These are phyloP conservation scores for Cladosporium phlei DNA, from an alignment of 2,329 filamentous ascomycete genomes.

Conservation along the genomic window DNA sequence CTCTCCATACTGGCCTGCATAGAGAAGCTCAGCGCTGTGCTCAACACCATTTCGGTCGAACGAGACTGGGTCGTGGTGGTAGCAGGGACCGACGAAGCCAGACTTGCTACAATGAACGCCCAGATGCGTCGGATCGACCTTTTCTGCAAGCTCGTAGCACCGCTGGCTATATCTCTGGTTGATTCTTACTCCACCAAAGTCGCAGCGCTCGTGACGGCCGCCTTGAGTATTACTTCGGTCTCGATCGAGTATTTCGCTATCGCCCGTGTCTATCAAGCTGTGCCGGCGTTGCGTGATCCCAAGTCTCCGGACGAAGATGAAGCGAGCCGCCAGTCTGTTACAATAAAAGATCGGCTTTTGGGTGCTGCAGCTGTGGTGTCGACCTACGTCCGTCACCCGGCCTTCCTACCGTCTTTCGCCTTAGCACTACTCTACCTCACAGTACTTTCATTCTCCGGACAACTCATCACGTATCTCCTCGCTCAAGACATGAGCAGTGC, in stretches of 20 bases:
- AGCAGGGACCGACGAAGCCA: conserved; percentile 36
- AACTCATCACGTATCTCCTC: conserved; percentile 62
- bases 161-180: conserved; percentile 48
- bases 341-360: neutral
- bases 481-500: conserved; percentile 48
- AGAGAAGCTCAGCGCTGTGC: conserved; percentile 62
- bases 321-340: neutral
- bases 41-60: conserved; percentile 66
- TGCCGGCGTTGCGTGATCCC: conserved; percentile 28
- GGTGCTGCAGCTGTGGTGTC: neutral
- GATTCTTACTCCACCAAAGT: conserved; percentile 44
- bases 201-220: conserved; percentile 48
- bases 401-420: conserved; percentile 58
- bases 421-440: conserved; percentile 59
- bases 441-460: conserved; percentile 54
- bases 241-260: conserved; percentile 52
- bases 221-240: conserved; percentile 47
- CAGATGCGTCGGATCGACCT: conserved; percentile 58
- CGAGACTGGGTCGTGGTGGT: conserved; percentile 56
- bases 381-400: conserved; percentile 50
- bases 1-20: conserved; percentile 57
- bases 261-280: conserved; percentile 35
- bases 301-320: neutral
- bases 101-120: conserved; percentile 39
- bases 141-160: conserved; percentile 53